Evolutionary conservation across 495 filamentous ascomycete genomes (phyloP), one percentile per base, ranked within the genome.

Genomic region (Melanomma pulvis-pyrius): DNA sequence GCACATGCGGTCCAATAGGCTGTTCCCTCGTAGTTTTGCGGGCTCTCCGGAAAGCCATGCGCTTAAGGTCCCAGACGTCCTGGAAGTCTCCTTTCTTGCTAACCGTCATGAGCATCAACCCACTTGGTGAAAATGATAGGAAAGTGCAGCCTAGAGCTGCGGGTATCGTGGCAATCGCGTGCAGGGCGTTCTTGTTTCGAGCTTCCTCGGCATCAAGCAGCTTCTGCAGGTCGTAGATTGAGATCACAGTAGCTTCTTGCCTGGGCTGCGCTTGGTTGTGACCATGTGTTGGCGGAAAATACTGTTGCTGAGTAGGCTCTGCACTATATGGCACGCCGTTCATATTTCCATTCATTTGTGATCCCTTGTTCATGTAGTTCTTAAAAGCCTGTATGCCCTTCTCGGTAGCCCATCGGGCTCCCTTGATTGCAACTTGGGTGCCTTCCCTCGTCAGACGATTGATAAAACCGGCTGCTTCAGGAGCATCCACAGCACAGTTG

Each of bases 11-110:
- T 17, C 76, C 75, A 8, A 65, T 36, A 19, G 78, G 74, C 2
- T 80, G 58, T 3, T 56, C 68, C 28, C 52, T 55, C 28, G 21
- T 50, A 36, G 56, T 57, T 59, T 49, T 69, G 24, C 60, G 60
- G 74, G 39, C 78, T 74, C 52, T 74, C 73, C 74, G 83, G 80
- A 58, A 86, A 68, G 65, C 82, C 81, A 86, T 83, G 22, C 90
- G 89, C 87, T 93, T 89, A 55, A 97, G 78, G 77, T 97, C 91
- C 94, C 94, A 98, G 1, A 97, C 86, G 63, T 89, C 90, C 75
- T 96, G 88, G 4, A 94, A 85, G 72, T 98, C 94, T 11, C 94
- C 94, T 68, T 96, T 97, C 69, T 84, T 89, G 74, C 90, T 97
- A 19, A 90, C 93, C 0, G 91, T 98, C 65, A 98, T 85, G 11